These are phyloP conservation scores for Vitis amurensis DNA, from an alignment of 164 flowering plant genomes.

Conservation along the genomic window DNA sequence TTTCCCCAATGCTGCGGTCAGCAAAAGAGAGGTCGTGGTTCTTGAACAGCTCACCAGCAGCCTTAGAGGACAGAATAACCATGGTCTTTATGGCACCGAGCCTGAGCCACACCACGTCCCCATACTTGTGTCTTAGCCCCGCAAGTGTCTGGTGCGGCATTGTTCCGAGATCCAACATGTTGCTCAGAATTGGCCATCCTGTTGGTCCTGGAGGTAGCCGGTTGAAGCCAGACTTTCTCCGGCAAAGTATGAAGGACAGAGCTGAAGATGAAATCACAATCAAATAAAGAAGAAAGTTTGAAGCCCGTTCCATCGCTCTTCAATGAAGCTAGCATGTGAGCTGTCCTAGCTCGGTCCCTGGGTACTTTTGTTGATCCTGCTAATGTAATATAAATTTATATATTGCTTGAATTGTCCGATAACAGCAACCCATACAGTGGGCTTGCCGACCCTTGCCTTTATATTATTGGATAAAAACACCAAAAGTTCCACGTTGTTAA, in stretches of 20 bases:
- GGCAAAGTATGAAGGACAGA: constrained; percentile 8
- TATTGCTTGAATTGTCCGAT: too few species aligned
- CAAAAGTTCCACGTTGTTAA: too few species aligned
- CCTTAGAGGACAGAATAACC: constrained; percentile 32
- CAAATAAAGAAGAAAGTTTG: too few species aligned
- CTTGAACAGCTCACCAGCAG: constrained; percentile 46
- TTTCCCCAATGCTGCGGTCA: constrained; percentile 31
- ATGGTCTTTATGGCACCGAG: constrained; percentile 29
- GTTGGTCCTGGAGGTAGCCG: constrained; percentile 40
- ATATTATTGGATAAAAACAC: too few species aligned
- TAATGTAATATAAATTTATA: too few species aligned
- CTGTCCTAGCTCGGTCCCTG: too few species aligned
- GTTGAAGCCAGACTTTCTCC: neutral
- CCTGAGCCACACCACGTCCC: constrained; percentile 19
- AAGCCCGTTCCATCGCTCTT: too few species aligned
- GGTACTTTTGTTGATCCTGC: too few species aligned
- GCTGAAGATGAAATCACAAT: neutral
- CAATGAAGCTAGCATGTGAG: too few species aligned
- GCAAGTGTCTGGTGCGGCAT: constrained; percentile 23
- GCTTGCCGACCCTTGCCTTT: too few species aligned
- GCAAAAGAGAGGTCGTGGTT: constrained; percentile 41
- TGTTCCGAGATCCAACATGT: constrained; percentile 34
- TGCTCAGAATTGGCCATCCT: constrained; percentile 38
- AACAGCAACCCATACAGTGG: too few species aligned
- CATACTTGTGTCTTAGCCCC: constrained; percentile 10